Evolutionary conservation across 1,139 yeast species (phyloP), one percentile per base, ranked within the genome.

Genomic region (Wickerhamiella pararugosa): DNA sequence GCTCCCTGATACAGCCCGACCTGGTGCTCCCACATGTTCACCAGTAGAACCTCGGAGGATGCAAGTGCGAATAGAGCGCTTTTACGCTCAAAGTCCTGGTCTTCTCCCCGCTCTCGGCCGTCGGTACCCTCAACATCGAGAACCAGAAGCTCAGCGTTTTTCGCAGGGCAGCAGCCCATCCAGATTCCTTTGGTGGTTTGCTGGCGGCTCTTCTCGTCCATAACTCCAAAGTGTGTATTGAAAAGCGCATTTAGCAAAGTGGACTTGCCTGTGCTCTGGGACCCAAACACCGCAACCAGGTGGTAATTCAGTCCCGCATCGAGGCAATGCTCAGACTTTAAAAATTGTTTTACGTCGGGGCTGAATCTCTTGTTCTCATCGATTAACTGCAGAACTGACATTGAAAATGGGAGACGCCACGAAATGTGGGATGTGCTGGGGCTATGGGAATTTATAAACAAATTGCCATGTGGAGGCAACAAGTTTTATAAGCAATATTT

Each of bases 101-200:
- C 98, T 53, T 90, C 98, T 10, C 98, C 98, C 45, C 97, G 72
- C 62, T 90, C 98, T 49, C 96, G 72, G 38, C 98, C 98, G 62
- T 90, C 98, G 2, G 97, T 86, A 37, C 98, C 98, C 63, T 90
- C 98, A 15, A 90, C 97, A 58, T 90, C 98, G 73, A 90, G 71
- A 2, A 90, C 93, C 51, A 86, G 71, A n/a, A 86, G 66, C 10
- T 34, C 25, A 6, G 43, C 31, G 10, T 25, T 25, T 10, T 40
- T 36, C 8, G 32, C 32, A 15, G 21, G 21, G 21, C 21, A 15
- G 21, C 21, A 15, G 34, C 55, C 51, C 61, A 86, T 64, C 96
- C 95, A 86, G 49, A 84, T 86, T 29, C 98, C 98, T 58, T 84
- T 86, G 6, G 98, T 90, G 25, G 98, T 90, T 46, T 66, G 70